Conservation (phyloP, 2,329 filamentous ascomycete species). For the Verruconis gallopava region DNA sequence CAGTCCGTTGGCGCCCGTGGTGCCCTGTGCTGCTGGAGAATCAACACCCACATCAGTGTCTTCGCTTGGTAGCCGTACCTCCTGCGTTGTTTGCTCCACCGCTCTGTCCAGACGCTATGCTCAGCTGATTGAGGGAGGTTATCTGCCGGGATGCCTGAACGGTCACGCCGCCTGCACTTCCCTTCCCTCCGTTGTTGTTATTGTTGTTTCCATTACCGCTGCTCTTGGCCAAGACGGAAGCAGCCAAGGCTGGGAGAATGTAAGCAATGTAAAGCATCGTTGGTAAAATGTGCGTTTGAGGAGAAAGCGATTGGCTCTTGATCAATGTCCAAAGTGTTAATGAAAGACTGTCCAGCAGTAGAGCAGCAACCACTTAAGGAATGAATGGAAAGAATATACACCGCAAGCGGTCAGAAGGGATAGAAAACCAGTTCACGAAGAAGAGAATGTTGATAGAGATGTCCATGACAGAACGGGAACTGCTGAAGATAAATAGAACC, state of each 20-base stretch:
- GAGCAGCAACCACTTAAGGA: constrained; percentile 1
- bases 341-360: constrained; percentile 8
- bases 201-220: background rate
- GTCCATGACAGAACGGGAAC: too few species aligned
- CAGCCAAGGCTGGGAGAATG: constrained; percentile 7
- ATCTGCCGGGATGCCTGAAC: background rate
- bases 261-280: constrained; percentile 7
- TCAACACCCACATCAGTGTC: too few species aligned
- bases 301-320: background rate
- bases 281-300: background rate
- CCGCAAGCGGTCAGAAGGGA: background rate
- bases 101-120: background rate
- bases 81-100: constrained; percentile 1
- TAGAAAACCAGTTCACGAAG: background rate
- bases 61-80: too few species aligned
- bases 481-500: background rate
- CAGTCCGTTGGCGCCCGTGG: constrained; percentile 1
- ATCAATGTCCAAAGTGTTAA: background rate
- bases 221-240: background rate
- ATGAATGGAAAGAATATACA: background rate
- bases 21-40: too few species aligned
- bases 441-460: background rate
- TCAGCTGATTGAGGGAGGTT: background rate
- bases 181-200: background rate
- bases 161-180: background rate